Evolutionary conservation across 2,329 filamentous ascomycete species (phyloP).

Genomic region (Verticillium tricorpus): DNA sequence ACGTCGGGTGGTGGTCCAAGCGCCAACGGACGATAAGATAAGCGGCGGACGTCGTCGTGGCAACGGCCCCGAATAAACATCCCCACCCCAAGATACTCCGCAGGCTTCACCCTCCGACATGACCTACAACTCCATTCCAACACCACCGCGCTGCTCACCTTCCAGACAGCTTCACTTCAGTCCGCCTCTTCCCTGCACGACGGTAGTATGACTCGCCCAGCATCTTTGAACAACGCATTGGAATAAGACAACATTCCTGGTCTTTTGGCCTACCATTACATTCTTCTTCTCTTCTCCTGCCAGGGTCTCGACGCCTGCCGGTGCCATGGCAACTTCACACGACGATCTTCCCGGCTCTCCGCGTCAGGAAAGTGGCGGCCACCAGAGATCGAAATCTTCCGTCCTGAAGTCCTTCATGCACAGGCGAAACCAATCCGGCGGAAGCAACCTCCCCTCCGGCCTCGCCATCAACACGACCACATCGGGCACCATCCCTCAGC

Average conservation of each 20-base stretch:
- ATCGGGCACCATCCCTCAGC: background rate
- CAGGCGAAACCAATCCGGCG: constrained; percentile 42
- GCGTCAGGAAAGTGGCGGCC: constrained; percentile 10
- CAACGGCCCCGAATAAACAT: background rate
- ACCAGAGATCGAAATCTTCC: constrained; percentile 43
- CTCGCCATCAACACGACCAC: constrained; percentile 7
- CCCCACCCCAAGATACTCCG: background rate
- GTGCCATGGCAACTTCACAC: constrained; percentile 2
- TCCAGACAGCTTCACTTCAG: background rate
- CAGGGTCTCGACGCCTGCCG: background rate
- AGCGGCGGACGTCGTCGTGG: background rate
- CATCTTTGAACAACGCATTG: constrained; percentile 2
- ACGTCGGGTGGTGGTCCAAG: background rate
- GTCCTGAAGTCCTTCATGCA: constrained; percentile 47
- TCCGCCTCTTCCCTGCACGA: background rate
- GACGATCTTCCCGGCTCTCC: constrained; percentile 2
- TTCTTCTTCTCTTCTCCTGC: too few relatives aligned
- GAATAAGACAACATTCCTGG: constrained; percentile 1
- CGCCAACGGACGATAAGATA: background rate
- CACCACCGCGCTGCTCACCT: background rate
- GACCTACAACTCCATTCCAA: background rate
- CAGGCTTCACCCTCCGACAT: background rate
- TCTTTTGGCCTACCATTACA: background rate
- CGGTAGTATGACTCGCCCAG: background rate
- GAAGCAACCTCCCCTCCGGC: constrained; percentile 21